Evolutionary conservation across 805 yeast genomes (phyloP).

Genomic region (Cyberlindnera lachancei): DNA sequence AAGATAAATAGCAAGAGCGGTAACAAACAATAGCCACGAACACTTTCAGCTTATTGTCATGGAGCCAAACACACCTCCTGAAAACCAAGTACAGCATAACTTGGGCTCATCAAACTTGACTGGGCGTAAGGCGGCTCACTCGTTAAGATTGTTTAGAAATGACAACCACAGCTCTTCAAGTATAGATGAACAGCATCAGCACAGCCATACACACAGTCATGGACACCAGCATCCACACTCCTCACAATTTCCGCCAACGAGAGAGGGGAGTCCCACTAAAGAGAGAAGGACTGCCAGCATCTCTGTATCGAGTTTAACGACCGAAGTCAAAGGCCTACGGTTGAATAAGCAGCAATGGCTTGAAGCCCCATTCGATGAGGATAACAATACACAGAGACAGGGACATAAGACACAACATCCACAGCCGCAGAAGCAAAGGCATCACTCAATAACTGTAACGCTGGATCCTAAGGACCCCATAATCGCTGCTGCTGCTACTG

Average conservation of each 20-base stretch:
- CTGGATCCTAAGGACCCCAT: too few relatives aligned
- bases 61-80: neutral
- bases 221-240: too few relatives aligned
- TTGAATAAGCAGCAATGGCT: conserved; percentile 5
- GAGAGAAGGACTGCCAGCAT: conserved; percentile 5
- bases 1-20: too few relatives aligned
- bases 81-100: neutral
- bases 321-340: conserved; percentile 7
- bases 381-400: neutral
- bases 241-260: too few relatives aligned
- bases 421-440: too few relatives aligned
- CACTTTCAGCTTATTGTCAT: too few relatives aligned
- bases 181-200: conserved; percentile 3
- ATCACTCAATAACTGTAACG: too few relatives aligned
- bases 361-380: conserved; percentile 9
- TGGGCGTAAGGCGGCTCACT: conserved; percentile 52
- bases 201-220: too few relatives aligned
- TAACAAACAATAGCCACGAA: too few relatives aligned
- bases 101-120: conserved; percentile 21
- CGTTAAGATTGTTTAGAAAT: conserved; percentile 43
- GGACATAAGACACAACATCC: neutral
- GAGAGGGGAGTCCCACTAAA: conserved; percentile 1
- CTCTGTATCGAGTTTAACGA: conserved; percentile 1
- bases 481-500: too few relatives aligned
- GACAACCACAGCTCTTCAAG: conserved; percentile 20